Percentiles rank a stretch among this genome's conserved stretches.
These are phyloP conservation scores for Tolypocladium ophioglossoides DNA, from an alignment of 2,329 filamentous ascomycete genomes.

Conservation along the genomic window DNA sequence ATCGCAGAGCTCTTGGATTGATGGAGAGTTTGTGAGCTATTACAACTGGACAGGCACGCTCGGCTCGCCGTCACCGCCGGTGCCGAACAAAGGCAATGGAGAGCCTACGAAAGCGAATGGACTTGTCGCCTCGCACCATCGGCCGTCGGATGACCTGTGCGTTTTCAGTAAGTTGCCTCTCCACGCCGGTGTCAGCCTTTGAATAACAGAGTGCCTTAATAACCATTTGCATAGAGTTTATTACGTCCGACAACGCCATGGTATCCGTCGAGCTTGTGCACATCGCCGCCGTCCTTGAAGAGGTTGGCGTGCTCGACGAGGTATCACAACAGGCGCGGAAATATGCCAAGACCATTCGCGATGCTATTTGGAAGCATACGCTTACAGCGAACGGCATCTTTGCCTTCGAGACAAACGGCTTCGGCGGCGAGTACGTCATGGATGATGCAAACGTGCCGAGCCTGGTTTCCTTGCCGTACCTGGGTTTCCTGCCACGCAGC, in stretches of 20 bases:
- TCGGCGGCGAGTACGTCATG: constrained; percentile 55
- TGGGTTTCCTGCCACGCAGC: constrained; percentile 46
- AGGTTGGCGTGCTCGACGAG: constrained; percentile 57
- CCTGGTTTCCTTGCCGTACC: constrained; percentile 52
- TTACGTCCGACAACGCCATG: constrained; percentile 24
- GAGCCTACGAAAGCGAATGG: constrained; percentile 70
- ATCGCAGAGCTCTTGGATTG: constrained; percentile 14
- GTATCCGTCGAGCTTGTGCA: constrained; percentile 42
- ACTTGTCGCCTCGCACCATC: constrained; percentile 68
- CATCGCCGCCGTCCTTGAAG: constrained; percentile 53
- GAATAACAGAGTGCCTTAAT: not conserved
- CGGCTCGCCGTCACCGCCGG: constrained; percentile 12
- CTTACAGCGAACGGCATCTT: constrained; percentile 48
- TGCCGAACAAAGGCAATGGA: constrained; percentile 63
- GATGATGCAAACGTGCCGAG: constrained; percentile 64
- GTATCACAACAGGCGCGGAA: constrained; percentile 35
- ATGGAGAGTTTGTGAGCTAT: constrained; percentile 16
- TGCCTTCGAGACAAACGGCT: constrained; percentile 69
- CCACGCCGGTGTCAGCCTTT: not conserved
- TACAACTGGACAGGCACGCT: constrained; percentile 18
- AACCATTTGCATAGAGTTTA: constrained; percentile 30
- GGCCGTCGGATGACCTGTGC: constrained; percentile 75
- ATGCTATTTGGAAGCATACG: constrained; percentile 50
- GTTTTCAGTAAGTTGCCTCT: constrained; percentile 39
- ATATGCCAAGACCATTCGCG: constrained; percentile 48